Conservation (phyloP, 192 early-diverging fungal genomes). For the Neocallimastix lanati region DNA sequence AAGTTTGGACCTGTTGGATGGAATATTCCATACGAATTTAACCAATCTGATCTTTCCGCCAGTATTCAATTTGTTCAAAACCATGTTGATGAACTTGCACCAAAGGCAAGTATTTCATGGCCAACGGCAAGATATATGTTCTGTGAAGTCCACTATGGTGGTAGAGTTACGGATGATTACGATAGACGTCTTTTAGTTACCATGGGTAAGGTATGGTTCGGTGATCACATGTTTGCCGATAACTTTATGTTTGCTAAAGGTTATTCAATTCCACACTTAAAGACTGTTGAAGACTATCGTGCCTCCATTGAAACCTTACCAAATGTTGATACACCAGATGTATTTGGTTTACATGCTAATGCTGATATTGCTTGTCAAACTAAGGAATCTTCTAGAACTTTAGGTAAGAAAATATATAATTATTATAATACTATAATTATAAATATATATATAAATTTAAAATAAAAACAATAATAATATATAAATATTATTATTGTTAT, state of each 20-base stretch:
- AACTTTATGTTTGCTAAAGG: slow-evolving; percentile 46
- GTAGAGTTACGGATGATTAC: slow-evolving; percentile 42
- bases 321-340: slow-evolving; percentile 39
- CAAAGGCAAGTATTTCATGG: slow-evolving; percentile 40
- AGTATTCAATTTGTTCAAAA: slow-evolving; percentile 49
- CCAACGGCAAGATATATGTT: slow-evolving; percentile 44
- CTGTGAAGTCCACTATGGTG: slow-evolving; percentile 49
- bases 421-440: no score
- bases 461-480: no score
- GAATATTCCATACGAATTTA: slow-evolving; percentile 56
- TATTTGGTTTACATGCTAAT: slow-evolving; percentile 46
- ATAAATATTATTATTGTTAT: no score
- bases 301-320: slow-evolving; percentile 35
- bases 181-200: slow-evolving; percentile 33
- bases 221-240: slow-evolving; percentile 47
- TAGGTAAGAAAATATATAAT: no score
- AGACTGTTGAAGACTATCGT: slow-evolving; percentile 41
- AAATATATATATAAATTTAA: neutral
- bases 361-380: slow-evolving; percentile 44
- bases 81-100: slow-evolving; percentile 45
- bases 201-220: slow-evolving; percentile 50
- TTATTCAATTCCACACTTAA: slow-evolving; percentile 41
- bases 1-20: slow-evolving; percentile 49
- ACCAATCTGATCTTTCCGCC: slow-evolving; percentile 43
- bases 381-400: slow-evolving; percentile 37